Evolutionary conservation across 2,329 filamentous ascomycete genomes (phyloP).

Genomic region (Whalleya microplaca): DNA sequence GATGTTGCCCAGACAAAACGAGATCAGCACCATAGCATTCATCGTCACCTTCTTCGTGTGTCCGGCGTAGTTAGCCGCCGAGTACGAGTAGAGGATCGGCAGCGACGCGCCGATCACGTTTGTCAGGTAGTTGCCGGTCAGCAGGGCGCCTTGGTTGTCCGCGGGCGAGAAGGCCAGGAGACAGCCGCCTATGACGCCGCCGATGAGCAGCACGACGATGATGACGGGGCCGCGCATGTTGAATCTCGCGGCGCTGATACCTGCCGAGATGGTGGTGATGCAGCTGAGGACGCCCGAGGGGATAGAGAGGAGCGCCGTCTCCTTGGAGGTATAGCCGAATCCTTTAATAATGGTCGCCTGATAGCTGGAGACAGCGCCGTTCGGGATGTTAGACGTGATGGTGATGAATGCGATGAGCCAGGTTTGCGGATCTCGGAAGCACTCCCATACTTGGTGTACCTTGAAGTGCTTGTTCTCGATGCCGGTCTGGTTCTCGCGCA

Average conservation of each 20-base stretch:
- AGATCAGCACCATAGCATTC: conserved; percentile 50
- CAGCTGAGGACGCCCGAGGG: conserved; percentile 47
- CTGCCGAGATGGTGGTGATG: conserved; percentile 44
- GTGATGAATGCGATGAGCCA: conserved; percentile 30
- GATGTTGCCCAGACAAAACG: conserved; percentile 45
- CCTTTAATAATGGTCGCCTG: conserved; percentile 46
- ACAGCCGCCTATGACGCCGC: conserved; percentile 49
- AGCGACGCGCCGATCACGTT: conserved; percentile 47
- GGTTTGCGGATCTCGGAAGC: conserved; percentile 31
- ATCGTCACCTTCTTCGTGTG: conserved; percentile 59
- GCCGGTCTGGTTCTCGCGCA: conserved; percentile 33
- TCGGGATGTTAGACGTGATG: conserved; percentile 33
- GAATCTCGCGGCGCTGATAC: conserved; percentile 42
- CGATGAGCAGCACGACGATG: conserved; percentile 45
- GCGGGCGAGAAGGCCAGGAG: conserved; percentile 44
- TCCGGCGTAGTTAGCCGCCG: conserved; percentile 46
- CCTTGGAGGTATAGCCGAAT: conserved; percentile 47
- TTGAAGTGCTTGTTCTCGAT: conserved; percentile 37
- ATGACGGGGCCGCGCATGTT: conserved; percentile 47
- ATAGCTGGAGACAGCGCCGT: conserved; percentile 48
- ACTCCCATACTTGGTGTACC: conserved; percentile 27
- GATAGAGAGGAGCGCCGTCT: conserved; percentile 48
- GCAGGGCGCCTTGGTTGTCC: conserved; percentile 42
- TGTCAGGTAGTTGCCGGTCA: conserved; percentile 49
- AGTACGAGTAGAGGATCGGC: conserved; percentile 42